Conservation (phyloP, 2,329 filamentous ascomycete species). For the Venturia aucupariae region DNA sequence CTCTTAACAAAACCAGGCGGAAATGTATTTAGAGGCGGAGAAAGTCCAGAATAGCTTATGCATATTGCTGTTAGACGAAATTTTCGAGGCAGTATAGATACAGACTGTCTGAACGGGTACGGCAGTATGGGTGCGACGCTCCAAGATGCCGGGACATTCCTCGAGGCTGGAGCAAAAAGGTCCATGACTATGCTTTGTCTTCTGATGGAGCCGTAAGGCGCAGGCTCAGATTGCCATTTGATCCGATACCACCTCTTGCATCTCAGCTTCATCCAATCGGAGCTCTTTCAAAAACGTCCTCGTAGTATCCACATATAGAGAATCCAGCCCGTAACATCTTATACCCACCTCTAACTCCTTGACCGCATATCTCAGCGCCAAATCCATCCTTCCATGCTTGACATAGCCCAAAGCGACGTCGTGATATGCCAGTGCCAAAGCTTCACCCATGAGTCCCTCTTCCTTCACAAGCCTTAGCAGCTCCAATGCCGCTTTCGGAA, state of each 20-base stretch:
- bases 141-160: not conserved
- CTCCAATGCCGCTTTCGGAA: conserved; percentile 18
- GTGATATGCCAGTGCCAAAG: conserved; percentile 19
- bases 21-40: too few species aligned
- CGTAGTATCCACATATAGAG: conserved; percentile 16
- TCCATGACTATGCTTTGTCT: not conserved
- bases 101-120: too few species aligned
- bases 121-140: not conserved
- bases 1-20: too few species aligned
- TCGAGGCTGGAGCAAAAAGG: not conserved
- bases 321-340: conserved; percentile 17
- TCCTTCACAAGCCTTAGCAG: conserved; percentile 17
- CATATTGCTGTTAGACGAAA: too few species aligned
- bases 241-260: not conserved
- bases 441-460: conserved; percentile 19
- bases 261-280: not conserved
- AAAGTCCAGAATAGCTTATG: too few species aligned
- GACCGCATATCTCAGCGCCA: conserved; percentile 16
- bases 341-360: conserved; percentile 18
- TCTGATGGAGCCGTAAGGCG: not conserved
- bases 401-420: conserved; percentile 19
- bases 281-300: conserved; percentile 7
- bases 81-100: too few species aligned
- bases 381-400: conserved; percentile 17
- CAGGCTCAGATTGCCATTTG: not conserved